Evolutionary conservation across 1,284 basidiomycete species (phyloP).

Genomic region (Schizophyllum amplum): DNA sequence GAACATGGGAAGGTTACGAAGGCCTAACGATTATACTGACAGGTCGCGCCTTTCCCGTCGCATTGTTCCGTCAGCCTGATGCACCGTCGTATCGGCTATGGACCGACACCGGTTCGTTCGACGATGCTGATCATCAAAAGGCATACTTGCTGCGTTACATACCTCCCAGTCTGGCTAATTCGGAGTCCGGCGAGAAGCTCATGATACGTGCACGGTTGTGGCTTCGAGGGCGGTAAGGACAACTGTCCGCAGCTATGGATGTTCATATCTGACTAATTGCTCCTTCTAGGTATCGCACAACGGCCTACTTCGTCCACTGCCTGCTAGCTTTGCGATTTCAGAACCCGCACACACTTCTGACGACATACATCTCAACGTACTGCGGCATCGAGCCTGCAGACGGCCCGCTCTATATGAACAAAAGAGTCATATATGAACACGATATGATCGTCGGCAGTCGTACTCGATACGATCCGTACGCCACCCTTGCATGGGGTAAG

Average conservation of each 20-base stretch:
- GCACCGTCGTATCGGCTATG: background rate
- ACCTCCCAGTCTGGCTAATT: background rate
- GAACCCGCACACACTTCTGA: background rate
- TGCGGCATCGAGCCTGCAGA: background rate
- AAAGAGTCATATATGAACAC: background rate
- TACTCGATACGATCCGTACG: background rate
- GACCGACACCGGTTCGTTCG: background rate
- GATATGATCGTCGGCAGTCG: background rate
- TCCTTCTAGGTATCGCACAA: background rate
- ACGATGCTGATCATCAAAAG: background rate
- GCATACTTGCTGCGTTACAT: background rate
- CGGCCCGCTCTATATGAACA: background rate
- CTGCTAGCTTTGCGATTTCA: background rate
- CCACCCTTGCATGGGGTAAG: background rate
- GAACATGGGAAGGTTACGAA: background rate
- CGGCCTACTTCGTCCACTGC: background rate
- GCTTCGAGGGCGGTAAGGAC: background rate
- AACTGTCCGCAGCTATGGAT: too few species aligned
- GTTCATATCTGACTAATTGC: too few species aligned
- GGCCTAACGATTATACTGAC: background rate
- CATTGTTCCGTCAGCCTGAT: background rate
- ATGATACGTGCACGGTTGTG: background rate
- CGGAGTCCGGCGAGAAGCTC: background rate
- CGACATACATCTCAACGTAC: background rate
- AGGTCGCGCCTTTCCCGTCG: background rate